Base-by-base conservation (phyloP, 805 yeast genomes). In the Candida vaughaniae region DNA sequence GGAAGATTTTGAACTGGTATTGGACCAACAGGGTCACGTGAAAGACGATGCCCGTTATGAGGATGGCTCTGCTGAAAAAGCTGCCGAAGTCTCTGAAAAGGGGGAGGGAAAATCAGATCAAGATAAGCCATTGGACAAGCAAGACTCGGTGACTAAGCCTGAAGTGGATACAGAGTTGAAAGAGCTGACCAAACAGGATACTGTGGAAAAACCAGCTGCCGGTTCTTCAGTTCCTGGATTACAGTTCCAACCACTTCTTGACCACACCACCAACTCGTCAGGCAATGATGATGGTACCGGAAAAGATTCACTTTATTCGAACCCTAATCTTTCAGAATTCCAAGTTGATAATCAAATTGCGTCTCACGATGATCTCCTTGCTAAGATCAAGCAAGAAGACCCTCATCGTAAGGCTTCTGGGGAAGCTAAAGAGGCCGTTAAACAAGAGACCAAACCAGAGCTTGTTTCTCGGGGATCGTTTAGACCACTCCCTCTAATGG, bases 1-100 rank as follows among this genome's bases (percentile, higher is more conserved):
- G 37, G 80, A 71, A 46, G 74, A 69, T 43, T 70, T 79, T 47
- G 80, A 71, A 17, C 57, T 63, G 15, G 64, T 76, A 32, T 56
- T 80, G 49, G 83, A 79, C 47, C 64, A 66, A 9, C 64, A 66
- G 31, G 86, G 85, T 1, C 66, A 71, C 33, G 62, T 78, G 32
- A 78, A 71, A 48, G 64, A 62, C n/a, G 72, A 66, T 32, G 75
- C 71, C 16, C 56, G 66, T 43, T 69, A 33, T 22, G n/a, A n/a
- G n/a, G n/a, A n/a, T n/a, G n/a, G n/a, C n/a, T 26, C 33, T n/a
- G 37, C 22, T 26, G 7, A 8, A 4, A 25, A 25, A 27, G 32
- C 18, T n/a, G n/a, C 16, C 22, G 19, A 17, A 31, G 26, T 12
- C 6, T 7, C 20, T 8, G 26, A 19, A 20, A 14, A 18, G 12